phyloP scores from a whole-genome alignment of 805 yeast species.

The Ogataea minuta region DNA sequence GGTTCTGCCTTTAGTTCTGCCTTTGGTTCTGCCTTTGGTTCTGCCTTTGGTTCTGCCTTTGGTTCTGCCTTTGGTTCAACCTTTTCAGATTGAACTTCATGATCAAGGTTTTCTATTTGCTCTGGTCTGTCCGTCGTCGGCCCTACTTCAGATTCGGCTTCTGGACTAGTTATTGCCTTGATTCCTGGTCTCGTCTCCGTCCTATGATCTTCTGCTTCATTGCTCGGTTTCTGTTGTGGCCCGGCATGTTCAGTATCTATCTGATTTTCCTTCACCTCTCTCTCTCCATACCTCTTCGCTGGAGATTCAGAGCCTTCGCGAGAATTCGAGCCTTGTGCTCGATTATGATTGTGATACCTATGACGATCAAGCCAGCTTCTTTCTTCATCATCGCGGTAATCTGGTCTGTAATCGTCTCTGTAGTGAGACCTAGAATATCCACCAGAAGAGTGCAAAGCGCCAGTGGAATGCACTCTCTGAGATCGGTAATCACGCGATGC shows the following conservation, averaged over 20 bases:
- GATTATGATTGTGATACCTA: slow-evolving; percentile 1
- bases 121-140: too few relatives aligned
- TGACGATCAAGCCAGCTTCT: slow-evolving; percentile 7
- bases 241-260: too few relatives aligned
- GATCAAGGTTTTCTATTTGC: too few relatives aligned
- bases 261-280: background rate
- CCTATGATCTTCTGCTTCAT: too few relatives aligned
- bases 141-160: too few relatives aligned
- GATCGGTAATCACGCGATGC: slow-evolving; percentile 19
- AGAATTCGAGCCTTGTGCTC: slow-evolving; percentile 1
- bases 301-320: slow-evolving; percentile 7
- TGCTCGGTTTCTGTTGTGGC: too few relatives aligned
- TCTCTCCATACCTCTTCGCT: slow-evolving; percentile 2
- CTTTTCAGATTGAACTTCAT: too few relatives aligned
- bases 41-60: too few relatives aligned
- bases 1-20: background rate
- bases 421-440: slow-evolving; percentile 17
- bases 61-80: too few relatives aligned
- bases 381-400: slow-evolving; percentile 17
- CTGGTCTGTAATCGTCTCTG: slow-evolving; percentile 14
- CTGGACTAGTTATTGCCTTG: too few relatives aligned
- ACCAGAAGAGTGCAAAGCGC: slow-evolving; percentile 1
- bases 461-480: slow-evolving; percentile 5
- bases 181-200: too few relatives aligned
- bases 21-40: too few relatives aligned